These are phyloP conservation scores for Larix kaempferi DNA, from an alignment of 75 land plant genomes.

Conservation along the genomic window DNA sequence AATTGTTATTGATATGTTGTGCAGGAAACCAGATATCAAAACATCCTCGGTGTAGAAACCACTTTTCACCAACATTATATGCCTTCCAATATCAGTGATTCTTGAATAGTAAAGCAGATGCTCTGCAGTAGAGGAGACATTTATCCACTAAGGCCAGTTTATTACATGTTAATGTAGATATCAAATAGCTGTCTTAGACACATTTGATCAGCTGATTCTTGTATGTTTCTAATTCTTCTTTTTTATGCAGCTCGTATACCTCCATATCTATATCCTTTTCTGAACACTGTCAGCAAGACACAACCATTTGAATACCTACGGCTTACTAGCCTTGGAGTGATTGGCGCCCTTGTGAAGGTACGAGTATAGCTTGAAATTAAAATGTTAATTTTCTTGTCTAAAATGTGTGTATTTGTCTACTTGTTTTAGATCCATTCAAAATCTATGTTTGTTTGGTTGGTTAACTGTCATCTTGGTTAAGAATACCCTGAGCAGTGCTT, in stretches of 20 bases:
- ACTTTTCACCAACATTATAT: too few relatives aligned
- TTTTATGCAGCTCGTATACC: slow-evolving; percentile 87
- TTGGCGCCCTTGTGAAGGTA: slow-evolving; percentile 99
- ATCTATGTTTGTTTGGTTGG: neutral
- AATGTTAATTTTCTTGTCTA: neutral
- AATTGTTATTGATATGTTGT: too few relatives aligned
- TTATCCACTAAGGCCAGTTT: neutral
- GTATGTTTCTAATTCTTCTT: neutral
- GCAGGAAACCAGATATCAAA: too few relatives aligned
- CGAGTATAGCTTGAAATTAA: neutral
- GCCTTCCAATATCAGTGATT: too few relatives aligned
- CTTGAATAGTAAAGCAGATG: too few relatives aligned
- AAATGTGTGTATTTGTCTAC: neutral
- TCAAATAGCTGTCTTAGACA: neutral
- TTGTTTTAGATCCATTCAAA: neutral
- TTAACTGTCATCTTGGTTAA: neutral
- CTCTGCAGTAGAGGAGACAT: neutral
- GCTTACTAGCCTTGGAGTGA: slow-evolving; percentile 97
- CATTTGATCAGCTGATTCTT: neutral
- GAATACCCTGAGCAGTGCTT: neutral
- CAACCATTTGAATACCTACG: slow-evolving; percentile 97
- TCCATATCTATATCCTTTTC: slow-evolving; percentile 88
- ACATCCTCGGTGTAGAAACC: too few relatives aligned
- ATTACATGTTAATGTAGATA: neutral
- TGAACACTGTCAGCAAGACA: slow-evolving; percentile 90